phyloP scores from a whole-genome alignment of 148 eudicot genomes.

The Vaccinium corymbosum region DNA sequence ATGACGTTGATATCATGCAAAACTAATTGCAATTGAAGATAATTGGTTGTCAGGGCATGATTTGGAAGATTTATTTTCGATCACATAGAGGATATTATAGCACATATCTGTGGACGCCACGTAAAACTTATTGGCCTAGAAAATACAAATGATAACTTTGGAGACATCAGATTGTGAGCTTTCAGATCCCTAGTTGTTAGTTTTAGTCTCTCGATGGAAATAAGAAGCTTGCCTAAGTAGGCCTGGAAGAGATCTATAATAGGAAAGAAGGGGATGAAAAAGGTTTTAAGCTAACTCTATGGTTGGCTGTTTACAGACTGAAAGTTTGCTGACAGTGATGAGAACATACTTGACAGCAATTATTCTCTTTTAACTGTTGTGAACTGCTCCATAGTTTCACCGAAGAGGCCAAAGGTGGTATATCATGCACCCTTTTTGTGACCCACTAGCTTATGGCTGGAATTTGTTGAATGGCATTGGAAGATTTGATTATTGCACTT shows the following conservation, averaged over 20 bases:
- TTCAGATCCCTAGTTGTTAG: not conserved
- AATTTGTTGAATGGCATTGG: not conserved
- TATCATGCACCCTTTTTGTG: not conserved
- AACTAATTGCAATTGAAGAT: not conserved
- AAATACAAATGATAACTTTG: not conserved
- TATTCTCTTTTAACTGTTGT: constrained; percentile 4
- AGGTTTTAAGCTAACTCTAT: not conserved
- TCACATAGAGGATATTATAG: not conserved
- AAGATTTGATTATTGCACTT: not conserved
- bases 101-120: not conserved
- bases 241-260: constrained; percentile 2
- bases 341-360: not conserved
- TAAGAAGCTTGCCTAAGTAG: not conserved
- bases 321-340: not conserved
- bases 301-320: not conserved
- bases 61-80: not conserved
- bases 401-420: not conserved
- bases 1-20: constrained; percentile 2
- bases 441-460: constrained; percentile 6
- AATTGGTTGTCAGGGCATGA: not conserved
- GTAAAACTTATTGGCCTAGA: not conserved
- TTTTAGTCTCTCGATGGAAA: not conserved
- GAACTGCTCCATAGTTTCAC: not conserved
- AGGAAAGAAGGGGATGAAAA: not conserved
- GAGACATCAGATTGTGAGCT: not conserved